Evolutionary conservation across 371 early-diverging fungal genomes (phyloP), one percentile per base, ranked within the genome.

Genomic region (Globomyces sp.): DNA sequence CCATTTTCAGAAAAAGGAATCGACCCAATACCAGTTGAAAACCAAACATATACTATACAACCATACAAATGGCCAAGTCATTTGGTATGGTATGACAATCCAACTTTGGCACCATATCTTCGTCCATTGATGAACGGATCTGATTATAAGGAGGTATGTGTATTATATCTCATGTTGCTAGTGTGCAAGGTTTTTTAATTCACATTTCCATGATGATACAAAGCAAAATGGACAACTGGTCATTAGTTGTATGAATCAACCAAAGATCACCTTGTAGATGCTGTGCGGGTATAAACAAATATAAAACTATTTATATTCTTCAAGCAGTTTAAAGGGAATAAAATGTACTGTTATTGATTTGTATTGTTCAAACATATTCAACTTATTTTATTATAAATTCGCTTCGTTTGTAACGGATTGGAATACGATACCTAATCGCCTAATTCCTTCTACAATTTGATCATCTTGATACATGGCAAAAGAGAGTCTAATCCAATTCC

Each of bases 171-270:
- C 24, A 24, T 24, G 24, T 24, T 24, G 24, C 24, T 67, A 94
- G 85, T 86, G 90, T 58, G 77, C 84, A 11, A 77, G 93, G 44
- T 91, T 94, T 71, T 96, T 94, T 73, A 96, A 96, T 72, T 86
- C 89, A 10, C 90, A 94, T 66, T 91, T 90, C 59, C 87, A 87
- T 68, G 91, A 90, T 59, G 97, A 96, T 71, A 65, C 74, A 0
- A 76, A 92, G 60, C 83, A 93, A 62, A 71, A 71, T 53, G 95
- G 95, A 50, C 91, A 93, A 72, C 91, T 95, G 4, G 68, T 95
- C 10, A 88, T 93, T 1, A 82, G 81, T 45, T 85, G 85, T 66
- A 67, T 24, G 24, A 24, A 24, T 24, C 24, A 24, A 24, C 24
- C 24, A 24, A 24, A 24, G 24, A 24, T 24, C 24, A 24, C 24